Conservation (phyloP, 345 rosid species). For the Hypericum perforatum region DNA sequence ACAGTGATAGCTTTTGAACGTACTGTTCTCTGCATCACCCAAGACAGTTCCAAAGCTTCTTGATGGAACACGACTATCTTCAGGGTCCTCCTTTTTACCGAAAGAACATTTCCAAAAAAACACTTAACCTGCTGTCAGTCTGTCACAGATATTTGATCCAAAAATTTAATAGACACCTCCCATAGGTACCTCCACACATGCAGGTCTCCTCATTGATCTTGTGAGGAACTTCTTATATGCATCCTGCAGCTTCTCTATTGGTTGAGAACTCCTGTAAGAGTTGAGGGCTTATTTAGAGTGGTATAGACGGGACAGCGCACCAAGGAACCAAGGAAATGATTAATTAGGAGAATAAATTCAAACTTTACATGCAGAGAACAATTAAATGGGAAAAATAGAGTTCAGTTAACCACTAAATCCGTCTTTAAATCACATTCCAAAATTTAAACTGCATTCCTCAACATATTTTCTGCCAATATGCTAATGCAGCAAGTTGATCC, state of each 20-base stretch:
- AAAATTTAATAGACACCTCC: not conserved
- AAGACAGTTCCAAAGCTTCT: slow-evolving; percentile 81
- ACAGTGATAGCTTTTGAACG: slow-evolving; percentile 17
- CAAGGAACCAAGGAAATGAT: not conserved
- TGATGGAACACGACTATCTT: slow-evolving; percentile 37
- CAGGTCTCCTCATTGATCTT: slow-evolving; percentile 54
- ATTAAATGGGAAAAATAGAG: too few species aligned
- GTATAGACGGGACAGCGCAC: not conserved
- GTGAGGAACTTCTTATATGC: slow-evolving; percentile 61
- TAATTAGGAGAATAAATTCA: slow-evolving; percentile 1
- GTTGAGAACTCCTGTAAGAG: slow-evolving; percentile 55
- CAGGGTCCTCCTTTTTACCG: slow-evolving; percentile 34
- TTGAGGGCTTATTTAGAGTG: slow-evolving; percentile 1
- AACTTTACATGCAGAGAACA: not conserved
- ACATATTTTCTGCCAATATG: too few species aligned
- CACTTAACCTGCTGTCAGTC: too few species aligned
- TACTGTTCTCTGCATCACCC: slow-evolving; percentile 49
- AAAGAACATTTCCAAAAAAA: not conserved
- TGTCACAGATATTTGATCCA: not conserved
- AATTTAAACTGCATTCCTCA: too few species aligned
- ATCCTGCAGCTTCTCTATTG: slow-evolving; percentile 62
- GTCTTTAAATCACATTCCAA: too few species aligned
- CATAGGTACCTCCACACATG: slow-evolving; percentile 33
- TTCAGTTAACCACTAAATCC: too few species aligned
- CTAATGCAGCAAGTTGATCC: too few species aligned